A percentile compares a stretch with the other conserved stretches of the same genome.
These are phyloP conservation scores for Mucor mucedo DNA, from an alignment of 371 early-diverging fungal genomes.

Conservation along the genomic window DNA sequence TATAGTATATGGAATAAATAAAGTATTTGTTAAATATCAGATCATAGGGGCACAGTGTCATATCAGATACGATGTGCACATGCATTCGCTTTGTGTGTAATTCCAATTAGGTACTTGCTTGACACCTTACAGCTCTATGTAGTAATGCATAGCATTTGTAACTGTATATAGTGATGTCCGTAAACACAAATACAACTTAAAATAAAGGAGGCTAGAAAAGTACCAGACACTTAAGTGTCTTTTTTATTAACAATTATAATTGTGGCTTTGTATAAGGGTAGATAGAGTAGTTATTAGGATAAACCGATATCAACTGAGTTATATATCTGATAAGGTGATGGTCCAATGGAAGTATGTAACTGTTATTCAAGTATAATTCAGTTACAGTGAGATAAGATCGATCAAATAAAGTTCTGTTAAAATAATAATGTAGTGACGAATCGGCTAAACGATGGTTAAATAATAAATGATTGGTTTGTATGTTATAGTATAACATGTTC, in stretches of 20 bases:
- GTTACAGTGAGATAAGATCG: no score
- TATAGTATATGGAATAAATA: slow-evolving; percentile 11
- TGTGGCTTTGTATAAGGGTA: no score
- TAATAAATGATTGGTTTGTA: no score
- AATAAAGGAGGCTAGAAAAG: slow-evolving; percentile 1
- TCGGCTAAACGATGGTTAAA: no score
- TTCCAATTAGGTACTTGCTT: slow-evolving; percentile 14
- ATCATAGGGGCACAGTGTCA: slow-evolving; percentile 6
- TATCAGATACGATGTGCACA: slow-evolving; percentile 13
- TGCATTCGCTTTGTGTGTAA: slow-evolving; percentile 13
- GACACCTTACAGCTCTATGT: slow-evolving; percentile 17
- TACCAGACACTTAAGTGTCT: slow-evolving; percentile 3
- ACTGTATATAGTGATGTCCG: slow-evolving; percentile 7
- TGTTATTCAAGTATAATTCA: no score
- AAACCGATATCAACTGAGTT: no score
- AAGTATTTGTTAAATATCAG: slow-evolving; percentile 15
- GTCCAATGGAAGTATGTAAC: no score
- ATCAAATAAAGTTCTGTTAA: no score
- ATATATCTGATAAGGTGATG: no score
- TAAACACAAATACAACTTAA: slow-evolving; percentile 8
- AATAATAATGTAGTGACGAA: no score
- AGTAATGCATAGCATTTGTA: slow-evolving; percentile 9
- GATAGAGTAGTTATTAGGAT: no score
- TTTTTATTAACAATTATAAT: not conserved
- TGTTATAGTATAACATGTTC: no score